phyloP scores from a whole-genome alignment of 176 grass and related monocot species.

The Rhynchospora breviuscula region DNA sequence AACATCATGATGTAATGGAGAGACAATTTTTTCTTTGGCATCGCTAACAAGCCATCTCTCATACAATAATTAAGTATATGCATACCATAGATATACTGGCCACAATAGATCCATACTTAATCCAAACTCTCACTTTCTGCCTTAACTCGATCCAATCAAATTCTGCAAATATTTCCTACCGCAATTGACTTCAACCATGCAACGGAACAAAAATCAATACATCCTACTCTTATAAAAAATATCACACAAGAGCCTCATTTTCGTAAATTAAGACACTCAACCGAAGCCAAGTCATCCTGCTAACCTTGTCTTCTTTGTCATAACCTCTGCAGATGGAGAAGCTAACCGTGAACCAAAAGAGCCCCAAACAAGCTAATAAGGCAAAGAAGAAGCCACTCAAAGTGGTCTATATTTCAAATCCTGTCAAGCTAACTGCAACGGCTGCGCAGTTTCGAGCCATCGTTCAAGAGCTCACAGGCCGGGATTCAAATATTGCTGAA shows the following conservation, averaged over 20 bases:
- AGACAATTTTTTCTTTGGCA: not conserved
- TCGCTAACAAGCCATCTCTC: not conserved
- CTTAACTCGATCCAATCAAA: conserved; percentile 19
- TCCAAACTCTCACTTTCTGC: conserved; percentile 26
- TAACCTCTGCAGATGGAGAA: conserved; percentile 17
- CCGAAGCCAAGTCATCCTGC: not conserved
- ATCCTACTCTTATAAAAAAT: not conserved
- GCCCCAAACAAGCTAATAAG: not conserved
- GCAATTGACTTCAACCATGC: conserved; percentile 19
- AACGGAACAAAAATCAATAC: conserved; percentile 6
- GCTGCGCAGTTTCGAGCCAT: conserved; percentile 53
- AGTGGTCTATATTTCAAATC: conserved; percentile 79
- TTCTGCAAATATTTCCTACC: not conserved
- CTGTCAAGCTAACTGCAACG: conserved; percentile 55
- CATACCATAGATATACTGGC: not conserved
- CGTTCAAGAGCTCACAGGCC: conserved; percentile 84
- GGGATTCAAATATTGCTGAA: conserved; percentile 16
- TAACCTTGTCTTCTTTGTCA: not conserved
- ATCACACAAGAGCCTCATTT: conserved; percentile 7
- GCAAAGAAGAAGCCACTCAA: conserved; percentile 49
- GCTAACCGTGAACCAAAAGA: not conserved
- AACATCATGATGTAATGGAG: too few species aligned
- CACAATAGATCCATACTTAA: conserved; percentile 8
- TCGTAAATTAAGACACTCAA: not conserved
- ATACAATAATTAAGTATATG: not conserved